Evolutionary conservation across 2,329 filamentous ascomycete genomes (phyloP).

Genomic region (Scopulariopsis brevicaulis): DNA sequence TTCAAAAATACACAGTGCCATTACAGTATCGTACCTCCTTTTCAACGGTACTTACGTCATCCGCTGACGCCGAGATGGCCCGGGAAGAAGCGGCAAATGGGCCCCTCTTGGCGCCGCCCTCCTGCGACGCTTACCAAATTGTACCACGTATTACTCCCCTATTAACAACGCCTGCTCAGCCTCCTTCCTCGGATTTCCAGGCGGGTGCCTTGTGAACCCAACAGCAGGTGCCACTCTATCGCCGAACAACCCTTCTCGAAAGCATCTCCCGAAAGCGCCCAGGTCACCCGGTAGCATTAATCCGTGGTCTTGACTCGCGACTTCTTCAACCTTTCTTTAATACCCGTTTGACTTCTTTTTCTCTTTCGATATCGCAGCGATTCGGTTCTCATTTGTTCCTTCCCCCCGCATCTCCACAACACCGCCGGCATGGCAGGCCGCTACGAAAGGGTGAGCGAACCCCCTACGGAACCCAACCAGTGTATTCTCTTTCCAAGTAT

Average conservation of each 20-base stretch:
- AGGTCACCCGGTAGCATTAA: not conserved
- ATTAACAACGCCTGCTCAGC: not conserved
- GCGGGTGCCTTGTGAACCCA: not conserved
- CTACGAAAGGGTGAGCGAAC: constrained; percentile 43
- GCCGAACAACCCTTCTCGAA: constrained; percentile 5
- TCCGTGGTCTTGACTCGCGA: not conserved
- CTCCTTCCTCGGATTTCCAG: constrained; percentile 7
- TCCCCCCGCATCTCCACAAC: constrained; percentile 5
- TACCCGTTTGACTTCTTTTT: not conserved
- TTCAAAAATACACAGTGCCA: not conserved
- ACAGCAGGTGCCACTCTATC: not conserved
- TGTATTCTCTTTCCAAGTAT: not conserved
- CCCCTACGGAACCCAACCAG: not conserved
- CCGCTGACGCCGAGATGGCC: not conserved
- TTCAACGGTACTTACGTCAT: constrained; percentile 5
- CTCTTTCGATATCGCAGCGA: not conserved
- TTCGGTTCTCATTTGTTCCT: not conserved
- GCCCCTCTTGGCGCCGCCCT: not conserved
- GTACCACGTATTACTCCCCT: not conserved
- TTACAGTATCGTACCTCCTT: constrained; percentile 3
- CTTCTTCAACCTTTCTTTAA: not conserved
- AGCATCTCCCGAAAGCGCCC: not conserved
- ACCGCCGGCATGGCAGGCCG: constrained; percentile 35
- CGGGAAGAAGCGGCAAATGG: not conserved
- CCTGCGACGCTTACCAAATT: not conserved